Evolutionary conservation across 73 alveolate genomes (phyloP).

Genomic region (Paramecium primaurelia): DNA sequence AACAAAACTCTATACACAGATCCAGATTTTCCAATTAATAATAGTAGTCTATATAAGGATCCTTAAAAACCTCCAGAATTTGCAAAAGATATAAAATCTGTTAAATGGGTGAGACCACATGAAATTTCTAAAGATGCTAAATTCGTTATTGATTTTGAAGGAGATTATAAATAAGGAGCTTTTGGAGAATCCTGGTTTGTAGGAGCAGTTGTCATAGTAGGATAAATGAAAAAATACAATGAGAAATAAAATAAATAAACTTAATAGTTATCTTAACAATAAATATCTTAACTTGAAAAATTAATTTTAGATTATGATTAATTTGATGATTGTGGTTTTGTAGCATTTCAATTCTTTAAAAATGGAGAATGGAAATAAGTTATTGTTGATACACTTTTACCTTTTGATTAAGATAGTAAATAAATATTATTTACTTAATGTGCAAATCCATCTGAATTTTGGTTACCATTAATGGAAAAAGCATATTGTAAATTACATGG

Average conservation of each 20-base stretch:
- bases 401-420: constrained; percentile 88
- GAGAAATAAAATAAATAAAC: constrained; percentile 56
- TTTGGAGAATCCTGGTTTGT: constrained; percentile 98
- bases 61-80: constrained; percentile 82
- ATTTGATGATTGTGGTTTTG: constrained; percentile 89
- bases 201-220: constrained; percentile 76
- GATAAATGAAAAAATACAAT: constrained; percentile 58
- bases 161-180: constrained; percentile 96
- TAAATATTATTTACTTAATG: constrained; percentile 86
- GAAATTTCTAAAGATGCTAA: constrained; percentile 89
- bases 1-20: constrained; percentile 65
- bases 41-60: constrained; percentile 78
- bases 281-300: constrained; percentile 63
- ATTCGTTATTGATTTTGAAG: constrained; percentile 89
- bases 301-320: constrained; percentile 74
- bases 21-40: constrained; percentile 80
- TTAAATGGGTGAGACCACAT: constrained; percentile 93
- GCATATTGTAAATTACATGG: constrained; percentile 98
- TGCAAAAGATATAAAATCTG: constrained; percentile 74
- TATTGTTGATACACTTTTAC: constrained; percentile 95
- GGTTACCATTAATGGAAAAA: constrained; percentile 98
- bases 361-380: constrained; percentile 98
- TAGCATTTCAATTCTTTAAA: constrained; percentile 95
- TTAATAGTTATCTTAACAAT: not conserved
- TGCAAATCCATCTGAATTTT: constrained; percentile 96